Evolutionary conservation across 768 basidiomycete species (phyloP).

Genomic region (Leccinum arenicola): DNA sequence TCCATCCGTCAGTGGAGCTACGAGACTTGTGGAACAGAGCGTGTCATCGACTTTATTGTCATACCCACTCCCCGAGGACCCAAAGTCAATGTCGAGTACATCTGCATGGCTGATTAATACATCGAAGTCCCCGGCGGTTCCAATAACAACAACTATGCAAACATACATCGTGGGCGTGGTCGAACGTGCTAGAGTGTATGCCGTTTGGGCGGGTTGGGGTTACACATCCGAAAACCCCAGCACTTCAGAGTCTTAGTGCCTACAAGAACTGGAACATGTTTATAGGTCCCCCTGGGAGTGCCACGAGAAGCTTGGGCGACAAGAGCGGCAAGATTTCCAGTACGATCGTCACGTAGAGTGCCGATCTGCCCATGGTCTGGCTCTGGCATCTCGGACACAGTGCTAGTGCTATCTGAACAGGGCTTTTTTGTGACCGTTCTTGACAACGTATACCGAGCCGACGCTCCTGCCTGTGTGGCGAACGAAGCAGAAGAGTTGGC

Average conservation of each 20-base stretch:
- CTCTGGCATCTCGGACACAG: too few species aligned
- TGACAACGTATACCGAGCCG: too few species aligned
- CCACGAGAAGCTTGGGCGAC: too few species aligned
- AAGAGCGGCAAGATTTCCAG: too few species aligned
- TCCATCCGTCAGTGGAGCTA: slow-evolving; percentile 99
- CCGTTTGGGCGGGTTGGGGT: slow-evolving; percentile 82
- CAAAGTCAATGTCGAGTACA: slow-evolving; percentile 98
- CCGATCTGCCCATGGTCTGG: too few species aligned
- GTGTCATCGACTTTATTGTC: slow-evolving; percentile 96
- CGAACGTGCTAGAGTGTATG: slow-evolving; percentile 91
- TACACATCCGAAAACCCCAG: slow-evolving; percentile 99
- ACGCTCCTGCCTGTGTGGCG: too few species aligned
- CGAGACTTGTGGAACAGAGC: slow-evolving; percentile 96
- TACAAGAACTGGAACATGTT: slow-evolving; percentile 96
- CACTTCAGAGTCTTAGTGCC: slow-evolving; percentile 80
- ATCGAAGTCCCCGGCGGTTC: slow-evolving; percentile 98
- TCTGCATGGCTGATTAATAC: slow-evolving; percentile 99
- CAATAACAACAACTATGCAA: slow-evolving; percentile 99
- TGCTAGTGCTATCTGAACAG: too few species aligned
- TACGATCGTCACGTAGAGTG: too few species aligned
- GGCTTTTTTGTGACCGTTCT: too few species aligned
- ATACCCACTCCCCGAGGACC: slow-evolving; percentile 54
- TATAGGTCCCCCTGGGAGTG: slow-evolving; percentile 8
- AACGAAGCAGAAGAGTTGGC: too few species aligned
- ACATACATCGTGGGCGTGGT: slow-evolving; percentile 98